Conservation (phyloP, 1,139 yeast genomes). For the Hansenula lynferdii region DNA sequence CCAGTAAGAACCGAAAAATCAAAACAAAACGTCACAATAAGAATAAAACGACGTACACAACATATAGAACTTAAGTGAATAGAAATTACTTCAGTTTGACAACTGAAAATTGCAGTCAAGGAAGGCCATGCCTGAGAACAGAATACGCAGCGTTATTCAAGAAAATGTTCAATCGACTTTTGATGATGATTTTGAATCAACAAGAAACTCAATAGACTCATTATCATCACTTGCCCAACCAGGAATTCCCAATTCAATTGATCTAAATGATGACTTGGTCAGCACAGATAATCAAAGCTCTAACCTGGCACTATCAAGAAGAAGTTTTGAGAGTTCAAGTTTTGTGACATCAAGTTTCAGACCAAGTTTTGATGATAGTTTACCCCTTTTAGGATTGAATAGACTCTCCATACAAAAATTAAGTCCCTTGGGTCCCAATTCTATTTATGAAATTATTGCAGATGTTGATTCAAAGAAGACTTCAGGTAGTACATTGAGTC, state of each 20-base stretch:
- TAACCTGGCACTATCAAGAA: constrained; percentile 22
- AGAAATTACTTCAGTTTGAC: background rate
- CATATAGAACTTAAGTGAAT: background rate
- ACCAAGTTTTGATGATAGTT: constrained; percentile 22
- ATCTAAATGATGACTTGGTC: constrained; percentile 28
- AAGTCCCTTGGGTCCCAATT: constrained; percentile 73
- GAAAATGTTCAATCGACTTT: background rate
- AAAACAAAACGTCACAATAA: background rate
- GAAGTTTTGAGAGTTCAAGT: constrained; percentile 30
- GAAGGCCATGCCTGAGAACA: background rate
- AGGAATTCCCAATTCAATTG: constrained; percentile 14
- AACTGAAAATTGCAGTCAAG: background rate
- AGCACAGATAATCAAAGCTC: constrained; percentile 22
- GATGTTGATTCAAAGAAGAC: constrained; percentile 42
- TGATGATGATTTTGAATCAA: background rate
- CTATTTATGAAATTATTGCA: constrained; percentile 68
- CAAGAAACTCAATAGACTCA: constrained; percentile 1
- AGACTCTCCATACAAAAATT: constrained; percentile 24
- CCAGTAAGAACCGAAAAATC: background rate
- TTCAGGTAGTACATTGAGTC: constrained; percentile 16
- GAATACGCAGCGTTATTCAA: constrained; percentile 2
- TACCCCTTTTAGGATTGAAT: constrained; percentile 20
- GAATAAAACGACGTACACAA: background rate
- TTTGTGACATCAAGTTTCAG: constrained; percentile 22
- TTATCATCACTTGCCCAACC: constrained; percentile 1